phyloP scores from a whole-genome alignment of 129 eudicot species.

The Lactuca sativa region DNA sequence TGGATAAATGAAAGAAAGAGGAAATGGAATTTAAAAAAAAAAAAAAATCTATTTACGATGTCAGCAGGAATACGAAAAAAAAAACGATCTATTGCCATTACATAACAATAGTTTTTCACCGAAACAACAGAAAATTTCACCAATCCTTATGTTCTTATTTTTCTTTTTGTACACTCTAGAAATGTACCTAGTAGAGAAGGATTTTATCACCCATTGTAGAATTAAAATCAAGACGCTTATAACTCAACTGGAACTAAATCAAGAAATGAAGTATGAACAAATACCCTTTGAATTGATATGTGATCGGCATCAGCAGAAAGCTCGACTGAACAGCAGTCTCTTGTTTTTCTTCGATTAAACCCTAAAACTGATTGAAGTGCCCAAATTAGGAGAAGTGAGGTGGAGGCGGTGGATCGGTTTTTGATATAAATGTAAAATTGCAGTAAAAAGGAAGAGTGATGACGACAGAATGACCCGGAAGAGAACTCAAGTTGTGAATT shows the following conservation, averaged over 20 bases:
- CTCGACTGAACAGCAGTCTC: conserved; percentile 10
- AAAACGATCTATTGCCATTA: not conserved
- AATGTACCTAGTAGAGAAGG: not conserved
- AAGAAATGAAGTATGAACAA: not conserved
- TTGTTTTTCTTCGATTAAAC: conserved; percentile 17
- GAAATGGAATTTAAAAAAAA: not conserved
- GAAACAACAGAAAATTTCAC: conserved; percentile 3
- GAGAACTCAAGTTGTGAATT: conserved; percentile 7
- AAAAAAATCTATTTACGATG: not conserved
- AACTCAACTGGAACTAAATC: conserved; percentile 6
- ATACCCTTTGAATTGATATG: not conserved
- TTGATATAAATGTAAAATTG: not conserved
- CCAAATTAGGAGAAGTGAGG: conserved; percentile 7
- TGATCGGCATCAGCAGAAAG: conserved; percentile 17
- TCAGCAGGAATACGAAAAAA: not conserved
- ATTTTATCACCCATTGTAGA: conserved; percentile 3
- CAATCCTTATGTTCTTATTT: not conserved
- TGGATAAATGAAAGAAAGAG: not conserved
- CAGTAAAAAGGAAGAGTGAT: conserved; percentile 27
- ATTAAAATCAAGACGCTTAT: not conserved
- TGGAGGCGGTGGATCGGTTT: conserved; percentile 35
- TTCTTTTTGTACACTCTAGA: not conserved
- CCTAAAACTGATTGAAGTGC: conserved; percentile 15
- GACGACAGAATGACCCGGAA: conserved; percentile 28
- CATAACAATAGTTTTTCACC: not conserved